Conservation (phyloP, 306 rosid species). For the Mimosa pudica region DNA sequence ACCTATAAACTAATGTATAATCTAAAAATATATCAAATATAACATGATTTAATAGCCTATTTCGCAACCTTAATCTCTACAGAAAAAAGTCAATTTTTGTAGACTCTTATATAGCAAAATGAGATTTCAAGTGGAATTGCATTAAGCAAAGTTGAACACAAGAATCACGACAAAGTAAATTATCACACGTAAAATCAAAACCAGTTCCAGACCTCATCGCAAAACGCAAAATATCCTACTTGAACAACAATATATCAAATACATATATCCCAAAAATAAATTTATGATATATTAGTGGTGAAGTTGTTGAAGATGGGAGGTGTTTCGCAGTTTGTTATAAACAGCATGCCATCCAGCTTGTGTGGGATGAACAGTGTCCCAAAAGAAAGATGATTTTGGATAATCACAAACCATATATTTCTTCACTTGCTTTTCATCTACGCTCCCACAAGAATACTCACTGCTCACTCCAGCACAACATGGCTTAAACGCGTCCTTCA, state of each 20-base stretch:
- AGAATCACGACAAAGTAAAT: neutral
- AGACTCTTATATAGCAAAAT: no score
- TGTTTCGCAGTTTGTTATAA: constrained; percentile 39
- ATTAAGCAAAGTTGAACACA: neutral
- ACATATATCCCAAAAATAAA: no score
- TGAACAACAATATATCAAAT: neutral
- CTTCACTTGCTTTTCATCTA: constrained; percentile 51
- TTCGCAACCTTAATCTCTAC: no score
- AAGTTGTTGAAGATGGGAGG: constrained; percentile 39
- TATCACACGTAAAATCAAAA: neutral
- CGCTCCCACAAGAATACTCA: constrained; percentile 60
- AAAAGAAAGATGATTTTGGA: constrained; percentile 73
- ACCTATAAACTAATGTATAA: no score
- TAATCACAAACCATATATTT: constrained; percentile 63
- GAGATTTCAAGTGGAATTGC: no score
- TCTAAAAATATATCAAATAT: no score
- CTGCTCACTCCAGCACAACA: constrained; percentile 70
- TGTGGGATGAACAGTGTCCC: constrained; percentile 84
- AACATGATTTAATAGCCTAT: no score
- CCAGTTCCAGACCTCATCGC: neutral
- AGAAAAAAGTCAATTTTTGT: no score
- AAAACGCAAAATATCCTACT: no score
- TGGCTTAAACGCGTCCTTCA: constrained; percentile 61
- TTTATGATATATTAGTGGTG: constrained; percentile 22
- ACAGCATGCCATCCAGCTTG: constrained; percentile 86